Base-by-base conservation (phyloP, 129 eudicot species). In the Flaveria brownii region DNA sequence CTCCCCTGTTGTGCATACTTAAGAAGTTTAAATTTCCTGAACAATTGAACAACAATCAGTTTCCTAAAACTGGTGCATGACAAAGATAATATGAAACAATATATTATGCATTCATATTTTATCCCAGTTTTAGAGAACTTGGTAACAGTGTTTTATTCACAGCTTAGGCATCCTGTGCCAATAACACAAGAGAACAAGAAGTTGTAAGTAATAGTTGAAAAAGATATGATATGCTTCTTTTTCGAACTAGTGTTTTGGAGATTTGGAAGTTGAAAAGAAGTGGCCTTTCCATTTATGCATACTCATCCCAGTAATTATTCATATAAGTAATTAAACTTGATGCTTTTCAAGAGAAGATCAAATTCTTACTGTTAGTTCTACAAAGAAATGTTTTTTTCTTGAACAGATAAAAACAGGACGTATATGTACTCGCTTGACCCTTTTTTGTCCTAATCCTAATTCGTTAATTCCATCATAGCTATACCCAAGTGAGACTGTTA, bases 21-120 rank as follows among this genome's bases (percentile, higher is more conserved):
- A 70, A 83, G 78, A 55, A 81, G 83, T 60, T 85, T 83, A 79
- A 81, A 76, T 84, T 88, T 84, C 95, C 95, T 86, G 95, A 84
- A 89, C 91, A 88, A 88, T 82, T 84, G 82, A 84, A 84, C 86
- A 84, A 82, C 63, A 69, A 70, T 83, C 81, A 81, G 82, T 85
- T 74, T 75, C 84, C 86, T 83, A 75, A 42, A 72, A 68, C 67
- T 75, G 78, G 85, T 65, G 79, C 68, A 83, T 68, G 69, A 68
- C 66, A 62, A 63, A 70, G 63, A 83, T 72, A 51, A 50, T 62
- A 73, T 42, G 52, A 73, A 73, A 59, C 26, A 80, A 80, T 17
- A 26, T 80, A 55, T 74, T 57, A 80, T 67, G 74, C 61, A 73
- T 80, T 71, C 74, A 41, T 72, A 79, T 63, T 51, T 72, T 25